Conservation (phyloP, 345 rosid species). For the Excoecaria cochinchinensis region DNA sequence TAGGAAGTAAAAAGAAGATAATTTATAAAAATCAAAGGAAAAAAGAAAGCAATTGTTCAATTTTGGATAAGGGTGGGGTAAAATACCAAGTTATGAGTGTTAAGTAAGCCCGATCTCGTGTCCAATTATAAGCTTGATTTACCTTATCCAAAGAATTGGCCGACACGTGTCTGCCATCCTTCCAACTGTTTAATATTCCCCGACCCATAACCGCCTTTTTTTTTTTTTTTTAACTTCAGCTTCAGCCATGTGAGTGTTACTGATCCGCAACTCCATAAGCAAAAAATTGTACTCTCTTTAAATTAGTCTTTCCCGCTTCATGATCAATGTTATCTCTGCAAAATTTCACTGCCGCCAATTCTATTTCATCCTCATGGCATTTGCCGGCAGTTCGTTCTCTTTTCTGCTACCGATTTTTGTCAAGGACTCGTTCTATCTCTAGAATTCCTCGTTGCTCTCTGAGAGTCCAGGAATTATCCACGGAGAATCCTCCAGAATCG, state of each 20-base stretch:
- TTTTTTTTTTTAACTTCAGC: background rate
- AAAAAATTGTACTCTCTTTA: background rate
- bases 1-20: too few species aligned
- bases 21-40: too few species aligned
- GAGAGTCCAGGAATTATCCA: constrained; percentile 32
- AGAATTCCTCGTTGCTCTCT: constrained; percentile 24
- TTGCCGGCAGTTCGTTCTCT: constrained; percentile 10
- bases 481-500: constrained; percentile 30
- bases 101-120: constrained; percentile 2
- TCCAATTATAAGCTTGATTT: constrained; percentile 11
- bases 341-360: constrained; percentile 34
- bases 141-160: constrained; percentile 17
- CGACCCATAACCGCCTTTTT: background rate
- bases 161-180: constrained; percentile 24
- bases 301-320: background rate
- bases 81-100: background rate
- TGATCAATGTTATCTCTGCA: constrained; percentile 42
- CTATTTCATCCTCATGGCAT: constrained; percentile 27
- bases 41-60: background rate
- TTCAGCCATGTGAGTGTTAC: background rate
- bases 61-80: background rate
- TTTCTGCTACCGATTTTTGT: constrained; percentile 13
- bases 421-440: constrained; percentile 4
- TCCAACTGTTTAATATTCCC: constrained; percentile 41
- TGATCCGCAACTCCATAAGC: background rate